Evolutionary conservation across 2,329 filamentous ascomycete species (phyloP), one percentile per base, ranked within the genome.

Genomic region (Stemphylium lycopersici): DNA sequence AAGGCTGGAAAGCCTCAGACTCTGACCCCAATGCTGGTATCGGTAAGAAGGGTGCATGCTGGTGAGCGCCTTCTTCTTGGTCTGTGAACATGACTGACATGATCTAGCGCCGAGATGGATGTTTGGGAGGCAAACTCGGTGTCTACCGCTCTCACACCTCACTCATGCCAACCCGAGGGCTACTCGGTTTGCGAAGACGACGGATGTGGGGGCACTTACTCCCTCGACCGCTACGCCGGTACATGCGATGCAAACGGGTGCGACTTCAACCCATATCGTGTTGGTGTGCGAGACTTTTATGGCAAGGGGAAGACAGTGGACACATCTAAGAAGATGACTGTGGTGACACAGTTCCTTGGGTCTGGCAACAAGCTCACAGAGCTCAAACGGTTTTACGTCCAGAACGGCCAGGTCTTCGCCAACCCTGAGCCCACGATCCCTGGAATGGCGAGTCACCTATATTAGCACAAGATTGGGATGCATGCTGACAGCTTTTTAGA

Each of bases 171-270:
- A 39, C 77, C 72, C 42, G 74, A 79, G 40, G 79, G 77, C 32
- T 83, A 83, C 66, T 73, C 73, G 45, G 77, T 81, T 49, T 88
- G 85, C 77, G 64, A 71, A 0, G 85, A 81, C 38, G 79, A 63
- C n/a, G 36, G 33, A 5, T 76, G 73, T 42, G 73, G 73, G 15
- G 70, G 80, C 75, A 54, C 83, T 79, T 72, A 76, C 71, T 62
- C 78, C 76, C 51, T 87, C 20, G 75, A 80, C 59, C 84, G 86
- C 53, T 88, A 88, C 67, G 79, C 71, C n/a, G 86, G 86, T 34
- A 77, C 81, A 52, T 89, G 87, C 68, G 87, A 89, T 64, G 83
- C 84, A 46, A 85, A 88, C 64, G 87, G 87, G 39, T 90, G 87
- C 67, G 87, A 88, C 71, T 89, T 68, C 56, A 74, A 73, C 62